These are phyloP conservation scores for Amanita polypyramis DNA, from an alignment of 768 basidiomycete species.

Conservation along the genomic window DNA sequence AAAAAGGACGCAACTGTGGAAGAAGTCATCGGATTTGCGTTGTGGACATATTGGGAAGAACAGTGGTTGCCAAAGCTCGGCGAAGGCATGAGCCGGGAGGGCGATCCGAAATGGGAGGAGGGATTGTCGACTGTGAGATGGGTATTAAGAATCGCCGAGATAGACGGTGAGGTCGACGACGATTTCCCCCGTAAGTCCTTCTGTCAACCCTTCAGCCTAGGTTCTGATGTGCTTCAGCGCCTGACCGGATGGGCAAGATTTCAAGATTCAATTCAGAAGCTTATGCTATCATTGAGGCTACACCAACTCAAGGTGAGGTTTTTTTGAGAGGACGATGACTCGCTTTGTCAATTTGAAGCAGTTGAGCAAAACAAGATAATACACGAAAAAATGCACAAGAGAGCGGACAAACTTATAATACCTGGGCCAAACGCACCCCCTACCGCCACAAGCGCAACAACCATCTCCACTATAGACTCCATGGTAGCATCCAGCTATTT, in stretches of 20 bases:
- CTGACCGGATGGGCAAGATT: slow-evolving; percentile 79
- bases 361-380: slow-evolving; percentile 71
- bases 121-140: slow-evolving; percentile 75
- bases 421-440: slow-evolving; percentile 26
- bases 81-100: slow-evolving; percentile 47
- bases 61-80: slow-evolving; percentile 70
- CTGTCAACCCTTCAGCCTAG: neutral
- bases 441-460: slow-evolving; percentile 34
- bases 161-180: slow-evolving; percentile 97
- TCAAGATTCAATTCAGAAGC: slow-evolving; percentile 85
- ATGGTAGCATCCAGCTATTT: slow-evolving; percentile 53
- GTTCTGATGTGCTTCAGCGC: slow-evolving; percentile 42
- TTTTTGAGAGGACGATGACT: neutral
- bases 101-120: slow-evolving; percentile 48
- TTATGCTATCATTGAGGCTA: slow-evolving; percentile 80
- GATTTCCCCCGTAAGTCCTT: slow-evolving; percentile 84
- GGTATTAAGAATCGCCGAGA: slow-evolving; percentile 89
- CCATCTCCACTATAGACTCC: slow-evolving; percentile 33
- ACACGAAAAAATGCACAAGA: slow-evolving; percentile 69
- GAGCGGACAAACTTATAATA: slow-evolving; percentile 37
- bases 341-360: slow-evolving; percentile 20
- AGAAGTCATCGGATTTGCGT: slow-evolving; percentile 87
- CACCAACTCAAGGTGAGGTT: slow-evolving; percentile 50
- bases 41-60: slow-evolving; percentile 93
- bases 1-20: slow-evolving; percentile 86